A percentile compares a stretch with the other conserved stretches of the same genome.
Conservation (phyloP, 352 stramenopile genomes). For the Plasmopara viticola region DNA sequence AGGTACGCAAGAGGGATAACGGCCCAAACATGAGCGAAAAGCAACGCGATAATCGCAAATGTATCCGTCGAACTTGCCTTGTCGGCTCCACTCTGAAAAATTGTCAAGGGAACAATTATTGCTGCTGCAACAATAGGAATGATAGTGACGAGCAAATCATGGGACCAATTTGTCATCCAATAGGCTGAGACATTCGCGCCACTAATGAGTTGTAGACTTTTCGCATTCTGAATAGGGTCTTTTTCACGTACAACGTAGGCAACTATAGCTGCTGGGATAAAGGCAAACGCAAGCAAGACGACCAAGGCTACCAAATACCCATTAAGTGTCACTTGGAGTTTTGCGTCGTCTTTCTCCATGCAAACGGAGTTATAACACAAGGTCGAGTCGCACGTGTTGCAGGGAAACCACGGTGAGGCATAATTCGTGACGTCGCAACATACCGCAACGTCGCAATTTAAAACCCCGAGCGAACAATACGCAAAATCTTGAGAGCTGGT, state of each 20-base stretch:
- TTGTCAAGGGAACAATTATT: slow-evolving; percentile 34
- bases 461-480: slow-evolving; percentile 23
- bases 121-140: slow-evolving; percentile 30
- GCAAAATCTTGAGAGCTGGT: slow-evolving; percentile 18
- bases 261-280: slow-evolving; percentile 56
- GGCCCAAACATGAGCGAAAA: slow-evolving; percentile 37
- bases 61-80: slow-evolving; percentile 27
- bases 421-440: slow-evolving; percentile 36
- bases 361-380: slow-evolving; percentile 44
- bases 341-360: slow-evolving; percentile 41
- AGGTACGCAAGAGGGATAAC: slow-evolving; percentile 61
- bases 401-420: slow-evolving; percentile 40
- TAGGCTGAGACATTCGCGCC: slow-evolving; percentile 49
- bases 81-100: slow-evolving; percentile 12
- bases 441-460: slow-evolving; percentile 30
- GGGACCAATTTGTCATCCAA: slow-evolving; percentile 47
- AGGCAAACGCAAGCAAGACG: slow-evolving; percentile 61
- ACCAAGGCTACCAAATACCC: slow-evolving; percentile 50
- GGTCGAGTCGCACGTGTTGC: slow-evolving; percentile 23
- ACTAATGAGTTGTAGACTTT: slow-evolving; percentile 59
- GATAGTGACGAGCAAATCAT: slow-evolving; percentile 43
- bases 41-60: slow-evolving; percentile 31
- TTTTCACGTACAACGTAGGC: slow-evolving; percentile 64
- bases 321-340: slow-evolving; percentile 61
- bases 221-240: slow-evolving; percentile 56